Base-by-base conservation (phyloP, 371 early-diverging fungal genomes). In the Mucor saturninus region DNA sequence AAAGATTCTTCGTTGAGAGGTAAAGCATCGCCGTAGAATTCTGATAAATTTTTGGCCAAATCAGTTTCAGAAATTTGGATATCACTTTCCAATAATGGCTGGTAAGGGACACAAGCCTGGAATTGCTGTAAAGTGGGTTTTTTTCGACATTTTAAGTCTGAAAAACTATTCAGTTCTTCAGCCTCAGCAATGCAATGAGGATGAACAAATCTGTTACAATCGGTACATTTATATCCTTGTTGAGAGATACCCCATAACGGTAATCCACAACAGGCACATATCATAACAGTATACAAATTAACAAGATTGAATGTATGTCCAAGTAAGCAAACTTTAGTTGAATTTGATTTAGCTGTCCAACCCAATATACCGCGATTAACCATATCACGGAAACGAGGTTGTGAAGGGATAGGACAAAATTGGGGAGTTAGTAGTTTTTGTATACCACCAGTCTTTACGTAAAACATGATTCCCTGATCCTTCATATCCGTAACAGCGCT, bases 221-320 rank as follows among this genome's bases (percentile, higher is more conserved):
- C 72, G 4, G 64, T 67, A 59, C 87, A 87, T 0, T 76, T 73
- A 56, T 85, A 87, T 0, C 76, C 83, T 56, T 87, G 87, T 31
- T 80, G 72, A 6, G 76, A 79, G 5, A 81, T 68, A 13, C 86
- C 87, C 85, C 87, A 87, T 2, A 87, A 57, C 2, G 87, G 87
- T 31, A 76, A 52, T 35, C 71, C 71, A 54, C 87, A 87, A 11
- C 73, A 75, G 0, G 74, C 69, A 45, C 87, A 87, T 0, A 83
- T 73, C n/a, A 79, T 70, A 2, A 84, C 56, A 1, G 87, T 84
- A 49, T 76, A 84, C 8, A 83, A 35, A 45, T 87, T 87, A n/a
- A 84, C 80, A 2, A 84, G 70, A 7, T 79, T 73, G 48, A 87
- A 83, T 13, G 71, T 67, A 35, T 87, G 87, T 0, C 83, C 81